These are phyloP conservation scores for Colletotrichum chlorophyti DNA, from an alignment of 2,329 filamentous ascomycete species.

Conservation along the genomic window DNA sequence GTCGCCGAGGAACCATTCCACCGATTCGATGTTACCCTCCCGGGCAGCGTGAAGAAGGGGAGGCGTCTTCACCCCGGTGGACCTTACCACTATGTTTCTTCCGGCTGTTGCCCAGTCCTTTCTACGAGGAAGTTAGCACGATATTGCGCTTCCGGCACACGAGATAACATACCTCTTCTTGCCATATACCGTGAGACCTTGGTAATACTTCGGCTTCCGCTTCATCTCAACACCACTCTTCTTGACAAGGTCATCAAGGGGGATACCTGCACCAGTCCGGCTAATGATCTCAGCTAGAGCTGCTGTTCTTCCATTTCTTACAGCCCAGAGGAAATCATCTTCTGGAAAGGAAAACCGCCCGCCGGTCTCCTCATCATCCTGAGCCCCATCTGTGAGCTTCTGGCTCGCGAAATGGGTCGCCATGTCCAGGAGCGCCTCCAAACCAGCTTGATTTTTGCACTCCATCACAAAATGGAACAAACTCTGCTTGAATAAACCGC, in stretches of 20 bases:
- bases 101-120: slow-evolving; percentile 76
- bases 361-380: slow-evolving; percentile 38
- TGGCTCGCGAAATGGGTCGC: slow-evolving; percentile 50
- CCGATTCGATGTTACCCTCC: slow-evolving; percentile 65
- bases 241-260: slow-evolving; percentile 70
- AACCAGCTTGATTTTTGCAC: slow-evolving; percentile 58
- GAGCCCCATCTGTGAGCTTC: slow-evolving; percentile 35
- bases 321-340: slow-evolving; percentile 49
- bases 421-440: slow-evolving; percentile 65
- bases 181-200: slow-evolving; percentile 78
- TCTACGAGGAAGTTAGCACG: slow-evolving; percentile 36
- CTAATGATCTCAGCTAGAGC: slow-evolving; percentile 71
- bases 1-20: slow-evolving; percentile 81
- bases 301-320: slow-evolving; percentile 57
- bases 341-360: slow-evolving; percentile 48
- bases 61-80: slow-evolving; percentile 53
- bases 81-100: slow-evolving; percentile 48
- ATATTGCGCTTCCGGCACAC: background rate
- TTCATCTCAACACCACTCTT: slow-evolving; percentile 68
- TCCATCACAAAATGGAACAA: slow-evolving; percentile 55
- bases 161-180: slow-evolving; percentile 60
- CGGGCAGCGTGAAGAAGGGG: slow-evolving; percentile 67
- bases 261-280: slow-evolving; percentile 71
- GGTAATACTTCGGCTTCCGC: slow-evolving; percentile 75
- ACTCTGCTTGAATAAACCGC: slow-evolving; percentile 24